Evolutionary conservation across 2,329 filamentous ascomycete genomes (phyloP).

Genomic region (Emericellopsis atlantica): DNA sequence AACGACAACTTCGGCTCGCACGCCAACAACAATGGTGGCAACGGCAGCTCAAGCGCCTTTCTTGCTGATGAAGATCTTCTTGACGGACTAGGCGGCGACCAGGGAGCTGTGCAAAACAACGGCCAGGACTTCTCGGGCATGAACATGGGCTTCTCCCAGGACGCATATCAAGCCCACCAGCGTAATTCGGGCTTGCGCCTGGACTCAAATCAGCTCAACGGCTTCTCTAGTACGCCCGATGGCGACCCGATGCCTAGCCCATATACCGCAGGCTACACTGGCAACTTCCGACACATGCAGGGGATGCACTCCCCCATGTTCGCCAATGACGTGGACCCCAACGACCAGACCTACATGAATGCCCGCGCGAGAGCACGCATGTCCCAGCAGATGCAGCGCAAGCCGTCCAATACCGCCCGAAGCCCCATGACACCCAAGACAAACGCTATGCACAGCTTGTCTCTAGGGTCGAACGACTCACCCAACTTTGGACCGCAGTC

Average conservation of each 20-base stretch:
- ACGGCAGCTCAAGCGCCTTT: conserved; percentile 52
- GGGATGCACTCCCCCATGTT: conserved; percentile 32
- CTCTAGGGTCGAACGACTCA: conserved; percentile 55
- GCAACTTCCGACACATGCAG: conserved; percentile 63
- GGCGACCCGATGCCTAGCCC: conserved; percentile 87
- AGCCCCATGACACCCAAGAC: conserved; percentile 82
- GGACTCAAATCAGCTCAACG: conserved; percentile 58
- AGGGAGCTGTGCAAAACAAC: conserved; percentile 33
- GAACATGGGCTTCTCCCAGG: conserved; percentile 44
- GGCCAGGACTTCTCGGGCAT: conserved; percentile 45
- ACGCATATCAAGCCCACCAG: conserved; percentile 42
- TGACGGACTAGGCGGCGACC: conserved; percentile 52
- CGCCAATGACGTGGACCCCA: conserved; percentile 32
- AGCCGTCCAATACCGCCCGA: conserved; percentile 60
- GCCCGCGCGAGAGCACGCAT: conserved; percentile 47
- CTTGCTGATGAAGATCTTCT: conserved; percentile 78
- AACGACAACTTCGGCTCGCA: conserved; percentile 39
- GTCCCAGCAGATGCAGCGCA: conserved; percentile 54
- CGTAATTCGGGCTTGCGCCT: conserved; percentile 43
- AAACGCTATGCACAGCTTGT: conserved; percentile 59
- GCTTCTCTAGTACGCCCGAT: conserved; percentile 85
- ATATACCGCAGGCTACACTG: conserved; percentile 68
- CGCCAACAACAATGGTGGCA: conserved; percentile 6
- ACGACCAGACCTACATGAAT: conserved; percentile 46
- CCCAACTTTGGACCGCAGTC: conserved; percentile 64